These are phyloP conservation scores for Aspergillus alliaceus DNA, from an alignment of 2,329 filamentous ascomycete genomes.

Conservation along the genomic window DNA sequence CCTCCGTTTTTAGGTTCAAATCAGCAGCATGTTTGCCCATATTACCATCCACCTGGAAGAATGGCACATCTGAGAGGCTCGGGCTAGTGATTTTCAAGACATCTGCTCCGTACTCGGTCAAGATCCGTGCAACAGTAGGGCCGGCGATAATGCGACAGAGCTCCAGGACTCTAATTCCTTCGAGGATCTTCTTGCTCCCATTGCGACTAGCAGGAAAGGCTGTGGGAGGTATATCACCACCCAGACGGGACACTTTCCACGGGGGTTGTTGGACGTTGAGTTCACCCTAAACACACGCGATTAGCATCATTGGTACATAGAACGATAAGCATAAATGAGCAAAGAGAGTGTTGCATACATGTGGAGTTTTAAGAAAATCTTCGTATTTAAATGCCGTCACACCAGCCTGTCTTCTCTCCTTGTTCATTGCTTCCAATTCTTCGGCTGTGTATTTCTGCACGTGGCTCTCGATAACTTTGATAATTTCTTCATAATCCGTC, in stretches of 20 bases:
- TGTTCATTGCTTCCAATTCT: slow-evolving; percentile 61
- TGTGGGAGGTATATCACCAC: slow-evolving; percentile 28
- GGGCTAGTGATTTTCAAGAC: slow-evolving; percentile 71
- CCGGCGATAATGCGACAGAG: slow-evolving; percentile 73
- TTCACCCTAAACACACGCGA: slow-evolving; percentile 23
- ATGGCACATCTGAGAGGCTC: slow-evolving; percentile 67
- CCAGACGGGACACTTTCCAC: slow-evolving; percentile 35
- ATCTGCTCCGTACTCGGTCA: slow-evolving; percentile 70
- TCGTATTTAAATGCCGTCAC: slow-evolving; percentile 60
- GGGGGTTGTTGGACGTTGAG: slow-evolving; percentile 36
- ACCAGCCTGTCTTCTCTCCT: slow-evolving; percentile 58
- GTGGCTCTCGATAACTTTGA: slow-evolving; percentile 59
- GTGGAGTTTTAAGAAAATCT: slow-evolving; percentile 57
- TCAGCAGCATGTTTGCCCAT: slow-evolving; percentile 68
- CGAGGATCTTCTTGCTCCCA: slow-evolving; percentile 32
- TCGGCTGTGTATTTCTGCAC: slow-evolving; percentile 55
- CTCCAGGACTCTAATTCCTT: slow-evolving; percentile 71
- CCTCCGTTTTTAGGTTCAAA: slow-evolving; percentile 59
- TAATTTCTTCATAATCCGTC: slow-evolving; percentile 59
- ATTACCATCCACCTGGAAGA: slow-evolving; percentile 72
- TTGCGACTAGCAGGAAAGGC: slow-evolving; percentile 31
- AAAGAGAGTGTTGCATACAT: slow-evolving; percentile 44
- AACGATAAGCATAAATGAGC: neutral
- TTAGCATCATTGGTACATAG: neutral
- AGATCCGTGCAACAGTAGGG: slow-evolving; percentile 66